Conservation (phyloP, 495 filamentous ascomycete genomes). For the Xylaria flabelliformis region DNA sequence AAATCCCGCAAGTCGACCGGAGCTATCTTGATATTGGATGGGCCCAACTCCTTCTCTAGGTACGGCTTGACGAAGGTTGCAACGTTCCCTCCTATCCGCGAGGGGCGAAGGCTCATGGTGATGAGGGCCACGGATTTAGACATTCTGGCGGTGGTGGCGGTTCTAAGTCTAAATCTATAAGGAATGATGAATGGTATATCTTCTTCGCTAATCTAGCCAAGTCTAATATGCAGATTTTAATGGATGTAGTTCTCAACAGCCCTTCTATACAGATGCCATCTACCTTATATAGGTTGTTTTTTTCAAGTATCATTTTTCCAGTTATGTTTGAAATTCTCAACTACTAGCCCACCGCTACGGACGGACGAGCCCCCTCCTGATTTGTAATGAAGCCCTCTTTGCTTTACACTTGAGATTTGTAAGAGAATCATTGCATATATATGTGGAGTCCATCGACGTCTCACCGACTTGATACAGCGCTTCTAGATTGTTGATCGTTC, state of each 20-base stretch:
- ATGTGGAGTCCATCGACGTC: background rate
- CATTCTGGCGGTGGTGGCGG: slow-evolving; percentile 22
- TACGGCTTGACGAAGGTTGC: slow-evolving; percentile 43
- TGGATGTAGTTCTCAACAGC: background rate
- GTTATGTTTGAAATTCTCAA: background rate
- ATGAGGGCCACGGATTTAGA: slow-evolving; percentile 51
- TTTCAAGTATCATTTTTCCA: background rate
- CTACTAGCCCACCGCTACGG: background rate
- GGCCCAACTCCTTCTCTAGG: slow-evolving; percentile 38
- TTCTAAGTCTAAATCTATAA: background rate
- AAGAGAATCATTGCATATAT: background rate
- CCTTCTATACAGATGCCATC: background rate
- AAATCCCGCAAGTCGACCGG: slow-evolving; percentile 58
- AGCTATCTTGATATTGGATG: slow-evolving; percentile 35
- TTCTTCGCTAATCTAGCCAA: background rate
- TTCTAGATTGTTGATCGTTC: background rate
- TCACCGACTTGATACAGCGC: background rate
- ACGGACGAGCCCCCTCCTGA: background rate
- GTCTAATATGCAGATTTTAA: background rate
- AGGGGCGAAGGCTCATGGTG: slow-evolving; percentile 45
- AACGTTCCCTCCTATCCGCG: slow-evolving; percentile 45
- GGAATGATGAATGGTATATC: background rate
- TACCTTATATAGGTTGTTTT: background rate
- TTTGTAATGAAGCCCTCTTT: background rate
- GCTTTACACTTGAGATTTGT: background rate